These are phyloP conservation scores for Aspergillus fijiensis DNA, from an alignment of 2,329 filamentous ascomycete species.

Conservation along the genomic window DNA sequence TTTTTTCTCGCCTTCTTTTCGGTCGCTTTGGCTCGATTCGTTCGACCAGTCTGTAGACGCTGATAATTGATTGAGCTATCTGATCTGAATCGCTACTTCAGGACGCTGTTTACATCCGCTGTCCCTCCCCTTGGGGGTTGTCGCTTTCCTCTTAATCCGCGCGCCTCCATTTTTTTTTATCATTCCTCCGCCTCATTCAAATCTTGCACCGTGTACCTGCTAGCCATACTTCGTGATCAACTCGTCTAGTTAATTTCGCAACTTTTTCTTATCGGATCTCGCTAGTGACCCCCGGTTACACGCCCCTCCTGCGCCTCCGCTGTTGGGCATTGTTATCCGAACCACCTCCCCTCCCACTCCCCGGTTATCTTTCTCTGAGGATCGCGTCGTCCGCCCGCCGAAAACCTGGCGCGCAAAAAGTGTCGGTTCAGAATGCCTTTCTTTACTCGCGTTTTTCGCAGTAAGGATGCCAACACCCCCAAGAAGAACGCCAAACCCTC, in stretches of 20 bases:
- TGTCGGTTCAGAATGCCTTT: slow-evolving; percentile 51
- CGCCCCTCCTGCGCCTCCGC: slow-evolving; percentile 3
- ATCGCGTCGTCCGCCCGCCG: slow-evolving; percentile 20
- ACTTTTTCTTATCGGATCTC: background rate
- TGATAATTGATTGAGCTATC: slow-evolving; percentile 12
- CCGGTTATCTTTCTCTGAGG: slow-evolving; percentile 8
- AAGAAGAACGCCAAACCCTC: slow-evolving; percentile 60
- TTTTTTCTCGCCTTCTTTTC: slow-evolving; percentile 10
- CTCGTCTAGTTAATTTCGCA: background rate
- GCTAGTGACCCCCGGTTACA: background rate
- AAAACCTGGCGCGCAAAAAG: slow-evolving; percentile 12
- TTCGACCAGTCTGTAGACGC: background rate
- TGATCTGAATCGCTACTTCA: slow-evolving; percentile 4
- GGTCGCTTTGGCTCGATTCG: slow-evolving; percentile 8
- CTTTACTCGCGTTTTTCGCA: slow-evolving; percentile 66
- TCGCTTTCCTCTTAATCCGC: slow-evolving; percentile 5
- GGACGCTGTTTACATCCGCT: background rate
- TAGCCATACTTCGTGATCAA: background rate
- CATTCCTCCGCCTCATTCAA: background rate
- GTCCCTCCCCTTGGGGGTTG: background rate
- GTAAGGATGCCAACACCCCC: slow-evolving; percentile 66
- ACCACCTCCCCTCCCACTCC: slow-evolving; percentile 2
- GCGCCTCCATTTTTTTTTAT: background rate
- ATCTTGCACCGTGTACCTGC: background rate
- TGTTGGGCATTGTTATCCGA: slow-evolving; percentile 13